Percentiles rank a stretch among this genome's conserved stretches.
These are phyloP conservation scores for Tremellales sp. DNA, from an alignment of 1,284 basidiomycete species.

Conservation along the genomic window DNA sequence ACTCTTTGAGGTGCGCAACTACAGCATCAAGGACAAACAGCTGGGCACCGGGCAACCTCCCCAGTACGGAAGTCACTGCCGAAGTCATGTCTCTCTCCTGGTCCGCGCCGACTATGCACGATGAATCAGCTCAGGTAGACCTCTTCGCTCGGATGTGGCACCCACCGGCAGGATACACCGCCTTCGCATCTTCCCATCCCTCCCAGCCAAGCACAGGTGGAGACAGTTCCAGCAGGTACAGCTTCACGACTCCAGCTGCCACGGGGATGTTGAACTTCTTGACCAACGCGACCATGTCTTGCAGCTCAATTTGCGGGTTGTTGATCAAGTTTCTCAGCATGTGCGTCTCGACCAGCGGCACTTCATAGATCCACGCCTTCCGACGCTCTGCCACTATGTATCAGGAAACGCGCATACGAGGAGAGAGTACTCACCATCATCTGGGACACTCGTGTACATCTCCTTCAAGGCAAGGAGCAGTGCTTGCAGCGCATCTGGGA, in stretches of 20 bases:
- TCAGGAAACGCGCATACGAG: slow-evolving; percentile 4
- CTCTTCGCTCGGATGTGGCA: background rate
- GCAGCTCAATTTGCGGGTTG: slow-evolving; percentile 60
- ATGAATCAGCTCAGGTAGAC: slow-evolving; percentile 9
- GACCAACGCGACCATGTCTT: slow-evolving; percentile 60
- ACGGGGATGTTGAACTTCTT: slow-evolving; percentile 81
- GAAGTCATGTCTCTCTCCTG: slow-evolving; percentile 60
- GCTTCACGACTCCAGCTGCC: slow-evolving; percentile 70
- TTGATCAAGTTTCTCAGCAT: slow-evolving; percentile 79
- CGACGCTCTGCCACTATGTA: slow-evolving; percentile 61
- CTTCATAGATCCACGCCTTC: slow-evolving; percentile 85
- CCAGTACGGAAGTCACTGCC: slow-evolving; percentile 65
- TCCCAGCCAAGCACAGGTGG: slow-evolving; percentile 73
- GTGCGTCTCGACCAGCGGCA: slow-evolving; percentile 75
- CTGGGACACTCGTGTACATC: slow-evolving; percentile 61
- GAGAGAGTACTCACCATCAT: slow-evolving; percentile 58
- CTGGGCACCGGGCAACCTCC: slow-evolving; percentile 72
- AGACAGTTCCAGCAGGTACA: slow-evolving; percentile 81
- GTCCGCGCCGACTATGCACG: slow-evolving; percentile 56
- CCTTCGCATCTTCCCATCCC: slow-evolving; percentile 82
- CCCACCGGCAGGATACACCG: slow-evolving; percentile 66
- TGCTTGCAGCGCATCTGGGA: slow-evolving; percentile 72
- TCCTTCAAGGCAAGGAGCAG: slow-evolving; percentile 63
- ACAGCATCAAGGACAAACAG: slow-evolving; percentile 76
- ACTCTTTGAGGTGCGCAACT: slow-evolving; percentile 72